phyloP scores from a whole-genome alignment of 163 green algal species.

The Chlamydomonas reinhardtii region DNA sequence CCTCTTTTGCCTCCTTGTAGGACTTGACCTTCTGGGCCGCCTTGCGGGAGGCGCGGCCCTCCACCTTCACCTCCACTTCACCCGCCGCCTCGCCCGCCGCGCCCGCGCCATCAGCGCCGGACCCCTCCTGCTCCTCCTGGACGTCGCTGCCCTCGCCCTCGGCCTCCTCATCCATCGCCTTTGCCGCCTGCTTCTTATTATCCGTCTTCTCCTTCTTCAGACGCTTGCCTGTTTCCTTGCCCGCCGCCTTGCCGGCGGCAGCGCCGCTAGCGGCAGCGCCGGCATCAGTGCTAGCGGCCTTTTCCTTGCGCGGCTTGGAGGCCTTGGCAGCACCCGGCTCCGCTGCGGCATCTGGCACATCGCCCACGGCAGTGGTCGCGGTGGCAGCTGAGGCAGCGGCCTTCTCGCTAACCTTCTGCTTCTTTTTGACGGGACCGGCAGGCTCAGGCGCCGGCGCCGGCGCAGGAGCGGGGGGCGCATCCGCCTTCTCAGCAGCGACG shows the following conservation, averaged over 20 bases:
- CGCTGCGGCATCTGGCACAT: background rate
- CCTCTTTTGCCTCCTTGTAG: constrained; percentile 34
- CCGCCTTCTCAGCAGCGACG: background rate
- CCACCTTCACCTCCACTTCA: background rate
- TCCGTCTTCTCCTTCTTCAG: background rate
- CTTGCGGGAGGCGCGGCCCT: background rate
- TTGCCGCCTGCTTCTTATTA: background rate
- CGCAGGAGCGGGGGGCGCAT: too few species aligned
- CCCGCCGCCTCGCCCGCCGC: constrained; percentile 26
- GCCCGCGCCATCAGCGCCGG: background rate
- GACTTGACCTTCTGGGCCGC: constrained; percentile 6
- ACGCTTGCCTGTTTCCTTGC: constrained; percentile 2
- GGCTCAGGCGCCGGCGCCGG: too few species aligned
- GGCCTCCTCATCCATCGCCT: background rate
- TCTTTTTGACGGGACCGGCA: background rate
- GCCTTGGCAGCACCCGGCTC: background rate
- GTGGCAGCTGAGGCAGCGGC: background rate
- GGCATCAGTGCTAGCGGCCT: background rate
- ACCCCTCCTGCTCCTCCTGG: background rate
- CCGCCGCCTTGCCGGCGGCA: constrained; percentile 7
- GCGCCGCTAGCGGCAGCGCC: background rate
- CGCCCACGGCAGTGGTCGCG: too few species aligned
- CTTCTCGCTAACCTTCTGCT: background rate
- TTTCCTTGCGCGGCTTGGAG: background rate
- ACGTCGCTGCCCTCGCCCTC: background rate